Evolutionary conservation across 2,329 filamentous ascomycete genomes (phyloP).

Genomic region (Eutypella sp.): DNA sequence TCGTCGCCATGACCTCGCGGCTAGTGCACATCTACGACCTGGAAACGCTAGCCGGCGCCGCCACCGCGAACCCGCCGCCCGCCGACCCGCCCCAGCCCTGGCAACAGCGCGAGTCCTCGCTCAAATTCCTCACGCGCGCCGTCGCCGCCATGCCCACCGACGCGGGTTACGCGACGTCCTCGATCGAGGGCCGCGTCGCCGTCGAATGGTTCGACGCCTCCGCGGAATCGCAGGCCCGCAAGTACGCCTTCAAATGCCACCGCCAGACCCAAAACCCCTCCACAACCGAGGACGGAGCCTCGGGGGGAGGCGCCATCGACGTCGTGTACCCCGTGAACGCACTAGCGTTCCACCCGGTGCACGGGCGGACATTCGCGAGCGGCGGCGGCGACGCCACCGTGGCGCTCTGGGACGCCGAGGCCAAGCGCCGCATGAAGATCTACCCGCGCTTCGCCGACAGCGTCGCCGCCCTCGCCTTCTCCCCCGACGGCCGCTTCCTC

Average conservation of each 20-base stretch:
- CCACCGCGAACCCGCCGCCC: conserved; percentile 43
- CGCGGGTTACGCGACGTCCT: conserved; percentile 84
- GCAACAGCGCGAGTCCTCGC: conserved; percentile 88
- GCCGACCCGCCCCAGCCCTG: conserved; percentile 60
- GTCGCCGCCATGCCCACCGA: conserved; percentile 97
- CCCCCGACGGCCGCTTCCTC: conserved; percentile 68
- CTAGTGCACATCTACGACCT: conserved; percentile 95
- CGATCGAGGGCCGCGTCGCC: conserved; percentile 91
- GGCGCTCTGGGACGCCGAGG: conserved; percentile 87
- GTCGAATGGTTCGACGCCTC: conserved; percentile 98
- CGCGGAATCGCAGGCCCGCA: conserved; percentile 78
- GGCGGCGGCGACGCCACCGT: conserved; percentile 88
- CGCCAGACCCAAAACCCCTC: conserved; percentile 68
- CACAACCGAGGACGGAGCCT: conserved; percentile 56
- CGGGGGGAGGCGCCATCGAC: conserved; percentile 57
- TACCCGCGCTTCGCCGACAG: conserved; percentile 81
- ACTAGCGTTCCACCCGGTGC: conserved; percentile 77
- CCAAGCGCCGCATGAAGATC: conserved; percentile 83
- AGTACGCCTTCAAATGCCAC: conserved; percentile 99
- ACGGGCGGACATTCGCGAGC: conserved; percentile 82
- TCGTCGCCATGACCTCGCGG: conserved; percentile 92
- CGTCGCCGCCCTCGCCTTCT: conserved; percentile 74
- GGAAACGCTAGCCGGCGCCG: conserved; percentile 53
- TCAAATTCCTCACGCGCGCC: conserved; percentile 93
- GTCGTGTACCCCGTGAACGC: conserved; percentile 91